Conservation (phyloP, 2,329 filamentous ascomycete genomes). For the Tolypocladium album region DNA sequence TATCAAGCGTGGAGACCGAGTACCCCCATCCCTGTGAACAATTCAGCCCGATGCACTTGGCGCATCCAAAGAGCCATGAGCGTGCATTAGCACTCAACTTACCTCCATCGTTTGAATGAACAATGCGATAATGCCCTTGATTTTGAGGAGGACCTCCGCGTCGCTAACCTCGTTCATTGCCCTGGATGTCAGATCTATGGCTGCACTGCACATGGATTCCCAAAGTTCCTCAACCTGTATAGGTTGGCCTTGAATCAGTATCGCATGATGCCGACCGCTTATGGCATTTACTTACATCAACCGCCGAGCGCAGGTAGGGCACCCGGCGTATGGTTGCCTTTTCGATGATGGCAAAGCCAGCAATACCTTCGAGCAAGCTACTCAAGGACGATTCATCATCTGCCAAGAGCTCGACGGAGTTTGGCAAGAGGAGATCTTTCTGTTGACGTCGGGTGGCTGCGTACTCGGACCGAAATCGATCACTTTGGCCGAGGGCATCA, state of each 20-base stretch:
- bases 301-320: slow-evolving; percentile 67
- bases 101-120: slow-evolving; percentile 99
- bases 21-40: slow-evolving; percentile 84
- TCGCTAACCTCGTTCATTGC: slow-evolving; percentile 72
- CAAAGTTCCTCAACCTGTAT: slow-evolving; percentile 89
- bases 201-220: slow-evolving; percentile 93
- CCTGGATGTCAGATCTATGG: slow-evolving; percentile 71
- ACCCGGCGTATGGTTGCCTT: slow-evolving; percentile 83
- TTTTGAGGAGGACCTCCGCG: slow-evolving; percentile 82
- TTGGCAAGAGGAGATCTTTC: slow-evolving; percentile 80
- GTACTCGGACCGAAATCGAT: slow-evolving; percentile 85
- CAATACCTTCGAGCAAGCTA: slow-evolving; percentile 83
- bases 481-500: slow-evolving; percentile 82
- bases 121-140: slow-evolving; percentile 83
- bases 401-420: slow-evolving; percentile 62
- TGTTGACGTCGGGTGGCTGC: slow-evolving; percentile 82
- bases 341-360: slow-evolving; percentile 94
- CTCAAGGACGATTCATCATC: slow-evolving; percentile 83
- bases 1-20: slow-evolving; percentile 69
- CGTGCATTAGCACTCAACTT: slow-evolving; percentile 36
- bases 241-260: slow-evolving; percentile 1
- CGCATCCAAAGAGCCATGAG: background rate
- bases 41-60: slow-evolving; percentile 45
- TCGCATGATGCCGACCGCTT: too few relatives aligned
- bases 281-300: slow-evolving; percentile 55